phyloP scores from a whole-genome alignment of 768 basidiomycete genomes.

The Mycena amicta region DNA sequence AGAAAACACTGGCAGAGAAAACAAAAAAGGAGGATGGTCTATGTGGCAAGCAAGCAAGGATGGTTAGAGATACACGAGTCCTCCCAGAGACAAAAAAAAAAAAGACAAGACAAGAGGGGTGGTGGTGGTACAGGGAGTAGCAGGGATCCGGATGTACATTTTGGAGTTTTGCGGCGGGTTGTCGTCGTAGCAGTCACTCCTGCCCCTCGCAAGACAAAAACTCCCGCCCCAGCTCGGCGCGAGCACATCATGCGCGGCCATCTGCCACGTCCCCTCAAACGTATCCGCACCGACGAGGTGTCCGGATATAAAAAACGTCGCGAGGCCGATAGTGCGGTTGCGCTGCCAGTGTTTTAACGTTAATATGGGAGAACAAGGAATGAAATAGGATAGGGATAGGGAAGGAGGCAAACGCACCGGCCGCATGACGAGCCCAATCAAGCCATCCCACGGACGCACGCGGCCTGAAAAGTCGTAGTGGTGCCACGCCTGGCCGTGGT shows the following conservation, averaged over 20 bases:
- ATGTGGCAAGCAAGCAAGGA: no score
- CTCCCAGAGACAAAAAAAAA: not conserved
- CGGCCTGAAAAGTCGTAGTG: slow-evolving; percentile 40
- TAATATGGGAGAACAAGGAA: no score
- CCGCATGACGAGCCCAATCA: slow-evolving; percentile 39
- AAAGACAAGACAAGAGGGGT: not conserved
- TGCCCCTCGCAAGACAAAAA: slow-evolving; percentile 14
- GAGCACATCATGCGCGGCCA: slow-evolving; percentile 19
- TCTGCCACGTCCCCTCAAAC: slow-evolving; percentile 21
- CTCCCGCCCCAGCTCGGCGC: slow-evolving; percentile 22
- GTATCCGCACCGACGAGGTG: slow-evolving; percentile 19
- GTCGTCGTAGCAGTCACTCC: not conserved
- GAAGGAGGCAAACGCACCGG: slow-evolving; percentile 22
- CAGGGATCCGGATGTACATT: not conserved
- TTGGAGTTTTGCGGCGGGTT: not conserved
- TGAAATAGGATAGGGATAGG: not conserved
- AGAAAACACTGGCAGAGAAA: no score
- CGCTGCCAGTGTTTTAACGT: no score
- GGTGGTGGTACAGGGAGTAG: not conserved
- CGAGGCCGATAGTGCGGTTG: slow-evolving; percentile 16
- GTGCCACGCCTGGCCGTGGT: slow-evolving; percentile 41
- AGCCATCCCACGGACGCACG: slow-evolving; percentile 42
- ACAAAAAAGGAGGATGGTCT: no score
- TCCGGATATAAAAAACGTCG: slow-evolving; percentile 20
- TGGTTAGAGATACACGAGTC: no score